Evolutionary conservation across 495 filamentous ascomycete species (phyloP).

Genomic region (Terfezia boudieri): DNA sequence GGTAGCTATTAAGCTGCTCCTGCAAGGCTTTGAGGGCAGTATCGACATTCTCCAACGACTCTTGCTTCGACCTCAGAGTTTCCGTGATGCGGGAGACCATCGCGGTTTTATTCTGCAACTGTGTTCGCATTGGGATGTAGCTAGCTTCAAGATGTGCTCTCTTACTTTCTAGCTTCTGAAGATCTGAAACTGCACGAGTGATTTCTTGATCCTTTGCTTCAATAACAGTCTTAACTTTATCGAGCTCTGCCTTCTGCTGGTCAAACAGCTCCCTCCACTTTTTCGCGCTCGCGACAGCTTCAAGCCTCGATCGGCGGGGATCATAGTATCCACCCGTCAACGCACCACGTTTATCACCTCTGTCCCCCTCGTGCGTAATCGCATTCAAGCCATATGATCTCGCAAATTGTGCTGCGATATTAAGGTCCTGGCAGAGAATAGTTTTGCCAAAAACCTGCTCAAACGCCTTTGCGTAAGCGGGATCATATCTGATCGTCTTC

Average conservation of each 20-base stretch:
- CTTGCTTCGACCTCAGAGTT: conserved; percentile 47
- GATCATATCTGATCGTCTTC: conserved; percentile 61
- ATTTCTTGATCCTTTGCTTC: conserved; percentile 68
- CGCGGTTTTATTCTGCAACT: conserved; percentile 45
- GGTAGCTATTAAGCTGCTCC: conserved; percentile 47
- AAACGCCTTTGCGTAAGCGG: conserved; percentile 60
- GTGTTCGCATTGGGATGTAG: conserved; percentile 53
- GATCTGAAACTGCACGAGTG: conserved; percentile 53
- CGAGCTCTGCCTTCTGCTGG: conserved; percentile 29
- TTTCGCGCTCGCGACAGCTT: conserved; percentile 54
- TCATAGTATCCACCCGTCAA: conserved; percentile 88
- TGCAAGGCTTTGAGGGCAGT: conserved; percentile 49
- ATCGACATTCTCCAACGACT: conserved; percentile 50
- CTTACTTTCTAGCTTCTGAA: conserved; percentile 65
- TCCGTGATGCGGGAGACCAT: conserved; percentile 53
- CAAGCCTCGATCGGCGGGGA: conserved; percentile 54
- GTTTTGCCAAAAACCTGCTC: conserved; percentile 89
- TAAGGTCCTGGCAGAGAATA: conserved; percentile 74
- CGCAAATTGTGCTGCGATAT: conserved; percentile 69
- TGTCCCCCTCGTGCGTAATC: conserved; percentile 85
- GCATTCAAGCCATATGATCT: conserved; percentile 74
- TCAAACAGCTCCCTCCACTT: conserved; percentile 58
- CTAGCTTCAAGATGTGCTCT: conserved; percentile 57
- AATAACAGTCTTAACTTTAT: conserved; percentile 40
- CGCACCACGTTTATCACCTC: conserved; percentile 78